Evolutionary conservation across 805 yeast species (phyloP), one percentile per base, ranked within the genome.

Genomic region (Yarrowia sp.): DNA sequence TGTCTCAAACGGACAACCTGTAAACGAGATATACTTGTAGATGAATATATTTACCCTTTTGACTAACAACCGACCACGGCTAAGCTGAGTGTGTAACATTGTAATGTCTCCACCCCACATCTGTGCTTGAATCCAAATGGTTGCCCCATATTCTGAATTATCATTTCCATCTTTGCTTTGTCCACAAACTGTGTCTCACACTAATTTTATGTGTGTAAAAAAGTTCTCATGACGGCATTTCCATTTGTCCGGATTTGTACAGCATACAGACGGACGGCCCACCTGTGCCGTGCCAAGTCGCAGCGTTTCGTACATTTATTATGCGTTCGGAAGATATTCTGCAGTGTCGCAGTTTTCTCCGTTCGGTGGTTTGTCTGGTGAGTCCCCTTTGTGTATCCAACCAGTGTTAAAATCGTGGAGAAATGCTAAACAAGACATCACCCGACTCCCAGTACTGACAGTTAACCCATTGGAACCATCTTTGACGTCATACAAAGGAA

Each of bases 161-260:
- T 44, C 51, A 44, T 26, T 44, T 17, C 17, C 33, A 44, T 44
- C 51, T 44, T 44, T 28, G 52, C 52, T 46, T 46, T 44, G 49
- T 44, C 49, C 28, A n/a, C 16, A 11, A 26, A 44, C 48, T 26
- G 21, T 44, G 49, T 44, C 26, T 44, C 32, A 44, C 49, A 26
- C 49, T 44, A 24, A 26, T 16, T 40, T 43, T 4, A 19, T n/a
- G 12, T 4, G 17, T 7, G 44, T 26, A 30, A 26, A 41, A 44
- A 44, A 44, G 28, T 44, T 26, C 49, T 26, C 49, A 14, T 26
- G 21, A 16, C 49, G 33, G 49, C 49, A 38, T n/a, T 44, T 44
- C 48, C 48, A 24, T 43, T 24, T 43, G 48, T 12, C 46, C 46
- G 46, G 46, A 21, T n/a, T 35, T 35, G 40, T 35, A 2, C 21